These are phyloP conservation scores for Areca catechu DNA, from an alignment of 176 grass and related monocot genomes.

Conservation along the genomic window DNA sequence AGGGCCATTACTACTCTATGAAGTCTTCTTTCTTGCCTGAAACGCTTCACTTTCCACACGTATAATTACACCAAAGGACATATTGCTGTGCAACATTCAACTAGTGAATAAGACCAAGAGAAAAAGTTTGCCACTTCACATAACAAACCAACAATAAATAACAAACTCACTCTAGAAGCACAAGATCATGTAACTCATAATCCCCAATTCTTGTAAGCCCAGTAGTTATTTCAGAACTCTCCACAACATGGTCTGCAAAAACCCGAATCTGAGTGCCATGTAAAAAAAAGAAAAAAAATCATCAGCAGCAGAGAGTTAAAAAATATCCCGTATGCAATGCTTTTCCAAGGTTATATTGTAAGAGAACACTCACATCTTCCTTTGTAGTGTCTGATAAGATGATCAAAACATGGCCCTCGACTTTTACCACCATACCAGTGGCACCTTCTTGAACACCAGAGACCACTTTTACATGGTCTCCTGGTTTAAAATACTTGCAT, in stretches of 20 bases:
- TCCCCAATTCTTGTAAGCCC: constrained; percentile 86
- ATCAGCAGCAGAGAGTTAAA: too few relatives aligned
- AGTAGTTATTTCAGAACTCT: constrained; percentile 92
- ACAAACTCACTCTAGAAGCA: constrained; percentile 80
- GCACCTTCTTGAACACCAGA: constrained; percentile 88
- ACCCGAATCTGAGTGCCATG: constrained; percentile 56
- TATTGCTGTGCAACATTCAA: constrained; percentile 50
- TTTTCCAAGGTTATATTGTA: too few relatives aligned
- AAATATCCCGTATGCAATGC: too few relatives aligned
- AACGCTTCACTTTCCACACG: constrained; percentile 92
- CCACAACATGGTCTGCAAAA: constrained; percentile 92
- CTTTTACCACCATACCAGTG: constrained; percentile 97
- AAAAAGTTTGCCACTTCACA: neutral
- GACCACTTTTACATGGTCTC: constrained; percentile 95
- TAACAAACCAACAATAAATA: neutral
- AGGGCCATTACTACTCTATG: neutral
- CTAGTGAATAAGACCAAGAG: neutral
- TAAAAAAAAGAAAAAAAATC: constrained; percentile 18
- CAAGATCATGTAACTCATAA: constrained; percentile 95
- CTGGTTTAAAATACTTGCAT: constrained; percentile 92
- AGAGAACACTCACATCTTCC: constrained; percentile 53
- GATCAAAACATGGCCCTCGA: constrained; percentile 78
- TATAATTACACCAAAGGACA: constrained; percentile 95
- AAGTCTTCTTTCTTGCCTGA: constrained; percentile 38
- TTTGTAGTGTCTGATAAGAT: constrained; percentile 92